Conservation (phyloP, 495 filamentous ascomycete species). For the Hyaloscypha bicolor region DNA sequence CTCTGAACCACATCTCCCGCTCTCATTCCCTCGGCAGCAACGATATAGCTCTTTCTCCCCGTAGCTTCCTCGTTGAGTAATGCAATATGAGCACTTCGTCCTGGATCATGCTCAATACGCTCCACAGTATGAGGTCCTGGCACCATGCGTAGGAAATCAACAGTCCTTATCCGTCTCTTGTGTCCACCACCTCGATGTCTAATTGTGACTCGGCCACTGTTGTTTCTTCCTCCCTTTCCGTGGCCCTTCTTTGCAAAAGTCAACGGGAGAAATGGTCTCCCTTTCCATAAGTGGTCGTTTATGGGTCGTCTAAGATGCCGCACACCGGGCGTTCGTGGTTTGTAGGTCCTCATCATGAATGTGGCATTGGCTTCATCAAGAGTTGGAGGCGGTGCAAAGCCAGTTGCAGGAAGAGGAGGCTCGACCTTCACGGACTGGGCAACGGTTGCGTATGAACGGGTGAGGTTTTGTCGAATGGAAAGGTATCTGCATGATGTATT, state of each 20-base stretch:
- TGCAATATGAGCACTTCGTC: constrained; percentile 91
- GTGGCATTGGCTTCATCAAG: constrained; percentile 19
- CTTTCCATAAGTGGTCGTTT: constrained; percentile 97
- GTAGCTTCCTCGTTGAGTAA: constrained; percentile 73
- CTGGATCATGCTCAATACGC: constrained; percentile 94
- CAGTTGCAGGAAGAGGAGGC: constrained; percentile 39
- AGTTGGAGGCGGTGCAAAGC: constrained; percentile 33
- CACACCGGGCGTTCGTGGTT: constrained; percentile 90
- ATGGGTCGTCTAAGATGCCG: constrained; percentile 88
- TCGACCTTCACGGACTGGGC: constrained; percentile 38
- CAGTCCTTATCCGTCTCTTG: constrained; percentile 85
- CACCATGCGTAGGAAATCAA: constrained; percentile 78
- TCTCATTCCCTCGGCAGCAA: constrained; percentile 90
- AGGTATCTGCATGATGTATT: constrained; percentile 45
- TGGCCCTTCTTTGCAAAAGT: constrained; percentile 92
- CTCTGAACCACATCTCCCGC: constrained; percentile 90
- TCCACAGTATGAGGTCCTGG: constrained; percentile 85
- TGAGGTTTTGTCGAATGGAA: constrained; percentile 41
- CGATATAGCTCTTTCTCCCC: constrained; percentile 77
- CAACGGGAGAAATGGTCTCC: constrained; percentile 76
- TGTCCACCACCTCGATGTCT: constrained; percentile 89
- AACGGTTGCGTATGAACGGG: constrained; percentile 59
- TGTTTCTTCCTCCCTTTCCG: constrained; percentile 89
- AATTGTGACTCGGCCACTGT: constrained; percentile 80
- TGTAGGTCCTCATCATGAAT: constrained; percentile 77